A percentile compares a stretch with the other conserved stretches of the same genome.
phyloP scores from a whole-genome alignment of 164 flowering plant genomes.

The Chimonanthus salicifolius region DNA sequence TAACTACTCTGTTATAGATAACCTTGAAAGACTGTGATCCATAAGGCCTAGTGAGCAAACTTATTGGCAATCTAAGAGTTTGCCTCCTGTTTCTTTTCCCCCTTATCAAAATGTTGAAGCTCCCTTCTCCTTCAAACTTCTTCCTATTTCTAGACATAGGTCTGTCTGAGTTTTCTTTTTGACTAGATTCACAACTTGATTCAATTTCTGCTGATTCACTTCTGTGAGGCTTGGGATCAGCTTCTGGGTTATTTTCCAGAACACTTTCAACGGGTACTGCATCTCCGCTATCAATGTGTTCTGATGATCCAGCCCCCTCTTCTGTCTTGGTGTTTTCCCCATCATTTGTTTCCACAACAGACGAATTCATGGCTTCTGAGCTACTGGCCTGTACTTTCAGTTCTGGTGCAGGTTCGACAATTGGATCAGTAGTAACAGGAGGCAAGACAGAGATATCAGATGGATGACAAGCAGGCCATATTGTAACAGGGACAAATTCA shows the following conservation, averaged over 20 bases:
- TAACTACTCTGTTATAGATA: constrained; percentile 71
- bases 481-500: constrained; percentile 57
- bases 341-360: constrained; percentile 37
- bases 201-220: constrained; percentile 26
- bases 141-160: constrained; percentile 19
- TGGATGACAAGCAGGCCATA: constrained; percentile 82
- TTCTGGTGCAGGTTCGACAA: constrained; percentile 36
- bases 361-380: constrained; percentile 25
- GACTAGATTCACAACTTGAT: constrained; percentile 8
- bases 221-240: constrained; percentile 14
- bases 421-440: constrained; percentile 43
- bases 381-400: constrained; percentile 26
- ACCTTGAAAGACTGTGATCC: constrained; percentile 84
- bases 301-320: constrained; percentile 24
- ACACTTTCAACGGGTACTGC: constrained; percentile 20
- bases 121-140: constrained; percentile 57
- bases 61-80: constrained; percentile 87
- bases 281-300: constrained; percentile 25
- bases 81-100: constrained; percentile 90
- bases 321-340: constrained; percentile 41
- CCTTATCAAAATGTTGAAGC: constrained; percentile 71
- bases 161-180: constrained; percentile 27
- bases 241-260: constrained; percentile 30
- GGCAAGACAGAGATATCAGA: constrained; percentile 56
- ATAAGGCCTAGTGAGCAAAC: constrained; percentile 80